Percentiles rank a stretch among this genome's conserved stretches.
phyloP scores from a whole-genome alignment of 345 rosid genomes.

The Brassica rapa region DNA sequence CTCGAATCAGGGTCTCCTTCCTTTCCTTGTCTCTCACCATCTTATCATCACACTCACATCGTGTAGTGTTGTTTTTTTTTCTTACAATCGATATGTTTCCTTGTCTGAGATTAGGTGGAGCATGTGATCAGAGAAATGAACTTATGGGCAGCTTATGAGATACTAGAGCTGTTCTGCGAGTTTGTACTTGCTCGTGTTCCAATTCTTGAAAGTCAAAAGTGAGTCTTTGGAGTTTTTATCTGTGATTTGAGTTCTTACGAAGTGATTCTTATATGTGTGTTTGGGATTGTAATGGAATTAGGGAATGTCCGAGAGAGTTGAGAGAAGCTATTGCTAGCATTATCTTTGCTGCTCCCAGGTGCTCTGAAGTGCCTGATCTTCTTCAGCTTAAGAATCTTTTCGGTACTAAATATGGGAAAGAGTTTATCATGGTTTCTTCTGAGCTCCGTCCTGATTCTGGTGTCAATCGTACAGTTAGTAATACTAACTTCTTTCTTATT shows the following conservation, averaged over 20 bases:
- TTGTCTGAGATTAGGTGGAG: conserved; percentile 64
- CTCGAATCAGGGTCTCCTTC: conserved; percentile 73
- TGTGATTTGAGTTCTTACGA: neutral
- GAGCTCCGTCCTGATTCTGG: conserved; percentile 96
- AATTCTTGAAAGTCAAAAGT: conserved; percentile 82
- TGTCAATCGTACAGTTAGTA: conserved; percentile 84
- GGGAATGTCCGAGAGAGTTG: conserved; percentile 89
- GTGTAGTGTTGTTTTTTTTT: neutral
- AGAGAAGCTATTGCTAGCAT: conserved; percentile 91
- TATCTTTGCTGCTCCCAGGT: conserved; percentile 93
- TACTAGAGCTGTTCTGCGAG: conserved; percentile 88
- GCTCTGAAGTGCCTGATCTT: conserved; percentile 91
- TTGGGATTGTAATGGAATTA: conserved; percentile 31
- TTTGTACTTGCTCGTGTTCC: conserved; percentile 87
- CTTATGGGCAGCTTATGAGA: conserved; percentile 80
- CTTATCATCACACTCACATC: neutral
- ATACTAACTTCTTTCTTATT: conserved; percentile 25
- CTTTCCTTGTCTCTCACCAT: conserved; percentile 2
- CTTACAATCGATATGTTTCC: neutral
- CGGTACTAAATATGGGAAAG: conserved; percentile 85
- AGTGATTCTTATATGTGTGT: neutral
- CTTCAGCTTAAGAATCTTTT: conserved; percentile 77
- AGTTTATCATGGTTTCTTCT: conserved; percentile 65
- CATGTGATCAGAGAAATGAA: conserved; percentile 91
- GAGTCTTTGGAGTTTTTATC: conserved; percentile 25